Evolutionary conservation across 2,329 filamentous ascomycete species (phyloP).

Genomic region (Akanthomyces lecanii): DNA sequence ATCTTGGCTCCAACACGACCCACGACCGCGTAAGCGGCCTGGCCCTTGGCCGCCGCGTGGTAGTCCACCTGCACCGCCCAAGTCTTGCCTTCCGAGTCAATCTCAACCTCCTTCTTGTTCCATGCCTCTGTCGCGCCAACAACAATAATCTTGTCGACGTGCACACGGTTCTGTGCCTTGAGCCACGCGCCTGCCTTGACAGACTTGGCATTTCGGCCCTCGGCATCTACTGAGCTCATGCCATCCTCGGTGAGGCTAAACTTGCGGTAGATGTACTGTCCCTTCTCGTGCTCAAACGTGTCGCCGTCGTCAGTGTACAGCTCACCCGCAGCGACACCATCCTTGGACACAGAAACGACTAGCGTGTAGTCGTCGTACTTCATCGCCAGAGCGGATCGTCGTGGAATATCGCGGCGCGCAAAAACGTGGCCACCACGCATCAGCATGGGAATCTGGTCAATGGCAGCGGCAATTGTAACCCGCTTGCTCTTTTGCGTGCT

Average conservation of each 20-base stretch:
- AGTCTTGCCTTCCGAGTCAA: constrained; percentile 49
- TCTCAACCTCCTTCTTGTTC: constrained; percentile 59
- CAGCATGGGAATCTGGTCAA: constrained; percentile 82
- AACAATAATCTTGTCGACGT: constrained; percentile 78
- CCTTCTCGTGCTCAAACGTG: constrained; percentile 79
- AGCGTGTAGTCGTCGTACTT: constrained; percentile 93
- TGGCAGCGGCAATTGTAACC: constrained; percentile 67
- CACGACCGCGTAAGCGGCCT: constrained; percentile 49
- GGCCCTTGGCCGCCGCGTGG: constrained; percentile 41
- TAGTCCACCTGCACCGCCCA: constrained; percentile 60
- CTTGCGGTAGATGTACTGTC: constrained; percentile 80
- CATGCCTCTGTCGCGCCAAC: constrained; percentile 73
- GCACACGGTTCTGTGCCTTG: constrained; percentile 72
- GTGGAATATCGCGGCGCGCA: constrained; percentile 80
- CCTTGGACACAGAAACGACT: constrained; percentile 64
- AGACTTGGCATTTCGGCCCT: constrained; percentile 48
- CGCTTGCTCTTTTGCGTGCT: constrained; percentile 64
- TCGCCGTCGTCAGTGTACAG: constrained; percentile 94
- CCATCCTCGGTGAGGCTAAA: constrained; percentile 63
- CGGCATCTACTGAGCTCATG: constrained; percentile 67
- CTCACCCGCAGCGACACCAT: constrained; percentile 63
- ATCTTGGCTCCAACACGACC: constrained; percentile 49
- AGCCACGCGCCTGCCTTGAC: constrained; percentile 64
- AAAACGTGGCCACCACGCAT: constrained; percentile 94
- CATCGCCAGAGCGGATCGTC: constrained; percentile 85